Evolutionary conservation across 768 basidiomycete genomes (phyloP).

Genomic region (Clitopilus passeckerianus): DNA sequence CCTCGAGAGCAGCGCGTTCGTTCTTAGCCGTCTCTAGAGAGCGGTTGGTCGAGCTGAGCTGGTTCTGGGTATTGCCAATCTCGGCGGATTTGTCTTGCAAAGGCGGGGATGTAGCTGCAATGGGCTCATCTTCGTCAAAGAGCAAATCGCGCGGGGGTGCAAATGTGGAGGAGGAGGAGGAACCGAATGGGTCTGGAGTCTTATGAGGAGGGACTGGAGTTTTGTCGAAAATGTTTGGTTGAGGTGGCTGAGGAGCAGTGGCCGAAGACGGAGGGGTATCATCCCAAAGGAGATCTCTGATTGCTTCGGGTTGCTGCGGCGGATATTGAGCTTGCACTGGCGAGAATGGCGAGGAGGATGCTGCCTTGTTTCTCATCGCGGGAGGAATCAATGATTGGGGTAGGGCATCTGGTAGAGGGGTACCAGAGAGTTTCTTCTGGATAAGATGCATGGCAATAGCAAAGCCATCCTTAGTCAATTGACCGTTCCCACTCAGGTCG

Average conservation of each 20-base stretch:
- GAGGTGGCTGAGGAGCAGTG: slow-evolving; percentile 32
- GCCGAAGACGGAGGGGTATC: slow-evolving; percentile 48
- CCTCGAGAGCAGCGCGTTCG: slow-evolving; percentile 66
- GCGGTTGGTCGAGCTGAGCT: slow-evolving; percentile 73
- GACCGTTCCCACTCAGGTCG: slow-evolving; percentile 85
- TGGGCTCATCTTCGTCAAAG: slow-evolving; percentile 64
- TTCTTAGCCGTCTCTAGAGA: slow-evolving; percentile 61
- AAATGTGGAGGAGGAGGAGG: background rate
- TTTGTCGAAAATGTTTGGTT: slow-evolving; percentile 16
- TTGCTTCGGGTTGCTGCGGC: slow-evolving; percentile 27
- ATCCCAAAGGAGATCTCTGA: slow-evolving; percentile 47
- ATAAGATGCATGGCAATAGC: slow-evolving; percentile 95
- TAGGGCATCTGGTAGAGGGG: slow-evolving; percentile 66
- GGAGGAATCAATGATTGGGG: slow-evolving; percentile 80
- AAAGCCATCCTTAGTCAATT: slow-evolving; percentile 85
- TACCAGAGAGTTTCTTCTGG: slow-evolving; percentile 76
- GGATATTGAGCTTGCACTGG: slow-evolving; percentile 34
- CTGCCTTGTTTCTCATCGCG: slow-evolving; percentile 52
- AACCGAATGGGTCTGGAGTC: slow-evolving; percentile 44
- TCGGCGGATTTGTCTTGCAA: slow-evolving; percentile 76
- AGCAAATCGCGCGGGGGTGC: slow-evolving; percentile 47
- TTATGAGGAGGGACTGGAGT: slow-evolving; percentile 7
- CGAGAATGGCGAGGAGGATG: slow-evolving; percentile 30
- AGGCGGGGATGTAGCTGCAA: slow-evolving; percentile 39
- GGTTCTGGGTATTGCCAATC: slow-evolving; percentile 84